Evolutionary conservation across 2,329 filamentous ascomycete genomes (phyloP).

Genomic region (Fusarium goolgardi): DNA sequence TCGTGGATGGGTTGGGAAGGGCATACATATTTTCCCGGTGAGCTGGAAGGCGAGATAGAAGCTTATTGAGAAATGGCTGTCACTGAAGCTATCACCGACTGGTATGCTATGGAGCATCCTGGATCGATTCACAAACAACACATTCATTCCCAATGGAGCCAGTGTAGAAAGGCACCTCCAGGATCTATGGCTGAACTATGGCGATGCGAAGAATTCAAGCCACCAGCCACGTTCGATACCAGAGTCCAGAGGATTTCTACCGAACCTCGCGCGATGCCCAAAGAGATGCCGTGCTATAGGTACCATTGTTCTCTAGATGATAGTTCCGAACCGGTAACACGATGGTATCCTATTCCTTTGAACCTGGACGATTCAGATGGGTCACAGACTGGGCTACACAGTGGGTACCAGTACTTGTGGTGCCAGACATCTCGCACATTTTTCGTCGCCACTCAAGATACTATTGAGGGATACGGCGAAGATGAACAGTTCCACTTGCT

Average conservation of each 20-base stretch:
- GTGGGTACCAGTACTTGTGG: not conserved
- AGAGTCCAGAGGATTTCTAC: no score
- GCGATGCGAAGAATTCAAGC: not conserved
- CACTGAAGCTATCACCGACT: not conserved
- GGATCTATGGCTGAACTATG: not conserved
- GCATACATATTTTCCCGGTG: accelerated
- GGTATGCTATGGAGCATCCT: not conserved
- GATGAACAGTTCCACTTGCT: not conserved
- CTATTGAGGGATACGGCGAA: not conserved
- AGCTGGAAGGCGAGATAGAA: not conserved
- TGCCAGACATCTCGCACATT: not conserved
- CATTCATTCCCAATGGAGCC: not conserved
- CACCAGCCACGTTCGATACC: not conserved
- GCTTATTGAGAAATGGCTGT: accelerated
- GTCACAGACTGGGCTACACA: not conserved
- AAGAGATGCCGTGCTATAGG: not conserved
- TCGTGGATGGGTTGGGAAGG: conserved; percentile 1
- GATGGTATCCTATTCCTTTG: not conserved
- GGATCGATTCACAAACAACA: not conserved
- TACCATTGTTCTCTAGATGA: not conserved
- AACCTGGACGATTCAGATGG: accelerated
- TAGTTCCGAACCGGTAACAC: accelerated
- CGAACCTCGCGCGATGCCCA: not conserved
- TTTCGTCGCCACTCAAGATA: not conserved
- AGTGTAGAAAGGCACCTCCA: not conserved